These are phyloP conservation scores for Nicotiana attenuata DNA, from an alignment of 257 asterid genomes.

Conservation along the genomic window DNA sequence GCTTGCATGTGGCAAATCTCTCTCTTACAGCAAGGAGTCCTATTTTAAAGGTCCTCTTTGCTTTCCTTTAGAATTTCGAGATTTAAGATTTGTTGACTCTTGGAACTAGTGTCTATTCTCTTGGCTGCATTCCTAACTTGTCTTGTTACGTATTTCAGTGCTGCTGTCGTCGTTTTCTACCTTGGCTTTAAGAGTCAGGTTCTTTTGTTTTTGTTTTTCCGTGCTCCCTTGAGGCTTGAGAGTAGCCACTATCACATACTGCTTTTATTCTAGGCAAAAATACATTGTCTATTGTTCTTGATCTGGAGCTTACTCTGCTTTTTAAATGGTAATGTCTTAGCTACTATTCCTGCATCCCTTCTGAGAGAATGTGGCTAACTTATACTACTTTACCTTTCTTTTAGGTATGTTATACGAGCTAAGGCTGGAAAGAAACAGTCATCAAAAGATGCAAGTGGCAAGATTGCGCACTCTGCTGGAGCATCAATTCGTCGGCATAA, in stretches of 20 bases:
- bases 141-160: background rate
- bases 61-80: background rate
- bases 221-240: background rate
- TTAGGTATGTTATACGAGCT: conserved; percentile 94
- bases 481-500: conserved; percentile 95
- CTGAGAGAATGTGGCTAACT: background rate
- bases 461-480: conserved; percentile 88
- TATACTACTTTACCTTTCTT: background rate
- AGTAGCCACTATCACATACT: background rate
- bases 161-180: background rate
- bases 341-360: background rate
- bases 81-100: background rate
- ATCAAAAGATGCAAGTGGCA: conserved; percentile 82
- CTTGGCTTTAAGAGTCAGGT: background rate
- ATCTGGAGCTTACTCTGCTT: background rate
- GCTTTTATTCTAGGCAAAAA: background rate
- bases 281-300: background rate
- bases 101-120: background rate
- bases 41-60: background rate
- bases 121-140: background rate
- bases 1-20: background rate
- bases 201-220: background rate
- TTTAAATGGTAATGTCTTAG: background rate
- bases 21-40: background rate
- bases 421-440: conserved; percentile 97